A percentile compares a stretch with the other conserved stretches of the same genome.
phyloP scores from a whole-genome alignment of 345 rosid species.

The Abelmoschus esculentus region DNA sequence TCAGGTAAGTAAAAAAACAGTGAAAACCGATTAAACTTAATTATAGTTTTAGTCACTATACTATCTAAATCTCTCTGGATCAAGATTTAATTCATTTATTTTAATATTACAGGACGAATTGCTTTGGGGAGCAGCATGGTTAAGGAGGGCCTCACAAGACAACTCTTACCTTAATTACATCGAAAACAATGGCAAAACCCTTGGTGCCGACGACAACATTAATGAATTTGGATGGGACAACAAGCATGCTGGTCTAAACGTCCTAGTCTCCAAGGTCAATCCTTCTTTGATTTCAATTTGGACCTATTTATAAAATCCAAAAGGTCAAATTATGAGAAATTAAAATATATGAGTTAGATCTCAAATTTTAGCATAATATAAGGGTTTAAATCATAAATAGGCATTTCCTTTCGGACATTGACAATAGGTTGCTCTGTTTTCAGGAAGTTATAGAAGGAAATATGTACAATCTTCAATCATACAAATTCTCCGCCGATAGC shows the following conservation, averaged over 20 bases:
- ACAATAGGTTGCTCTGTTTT: background rate
- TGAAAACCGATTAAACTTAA: no score
- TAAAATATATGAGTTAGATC: background rate
- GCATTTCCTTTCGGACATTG: background rate
- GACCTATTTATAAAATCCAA: no score
- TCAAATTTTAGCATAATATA: background rate
- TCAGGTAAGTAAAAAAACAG: slow-evolving; percentile 38
- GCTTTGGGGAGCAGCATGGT: slow-evolving; percentile 98
- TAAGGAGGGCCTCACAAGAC: slow-evolving; percentile 65
- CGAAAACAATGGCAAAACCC: slow-evolving; percentile 65
- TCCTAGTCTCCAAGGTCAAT: slow-evolving; percentile 79
- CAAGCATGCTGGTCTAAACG: slow-evolving; percentile 89
- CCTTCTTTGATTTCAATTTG: background rate
- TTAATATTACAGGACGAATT: slow-evolving; percentile 60
- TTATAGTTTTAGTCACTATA: background rate
- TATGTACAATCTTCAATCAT: slow-evolving; percentile 51
- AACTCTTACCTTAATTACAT: slow-evolving; percentile 60
- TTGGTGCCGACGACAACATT: slow-evolving; percentile 84
- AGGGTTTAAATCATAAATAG: background rate
- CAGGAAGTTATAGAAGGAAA: slow-evolving; percentile 73
- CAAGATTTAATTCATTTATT: no score
- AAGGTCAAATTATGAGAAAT: background rate
- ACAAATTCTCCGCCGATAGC: slow-evolving; percentile 89
- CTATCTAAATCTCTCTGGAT: no score
- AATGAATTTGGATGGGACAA: slow-evolving; percentile 99